A percentile compares a stretch with the other conserved stretches of the same genome.
These are phyloP conservation scores for Hypseocharis bilobata DNA, from an alignment of 441 rosid species.

Conservation along the genomic window DNA sequence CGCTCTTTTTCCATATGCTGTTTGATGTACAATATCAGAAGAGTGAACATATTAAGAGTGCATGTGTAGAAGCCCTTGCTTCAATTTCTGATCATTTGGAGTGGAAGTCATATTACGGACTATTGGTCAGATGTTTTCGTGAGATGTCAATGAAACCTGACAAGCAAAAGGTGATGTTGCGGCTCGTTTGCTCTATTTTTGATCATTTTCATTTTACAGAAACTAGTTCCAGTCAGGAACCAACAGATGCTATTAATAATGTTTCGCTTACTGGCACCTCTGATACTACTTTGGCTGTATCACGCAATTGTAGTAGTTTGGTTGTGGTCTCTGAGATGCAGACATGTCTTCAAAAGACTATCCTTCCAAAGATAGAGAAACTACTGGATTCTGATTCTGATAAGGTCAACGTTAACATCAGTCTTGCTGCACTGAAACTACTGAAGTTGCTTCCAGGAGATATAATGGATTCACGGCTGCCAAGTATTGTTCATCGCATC, in stretches of 20 bases:
- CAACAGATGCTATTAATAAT: conserved; percentile 18
- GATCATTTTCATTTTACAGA: conserved; percentile 64
- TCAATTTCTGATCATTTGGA: conserved; percentile 59
- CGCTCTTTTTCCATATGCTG: conserved; percentile 73
- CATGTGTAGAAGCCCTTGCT: conserved; percentile 73
- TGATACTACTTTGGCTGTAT: conserved; percentile 15
- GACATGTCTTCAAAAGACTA: conserved; percentile 45
- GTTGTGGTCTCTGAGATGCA: conserved; percentile 34
- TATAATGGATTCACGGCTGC: conserved; percentile 65
- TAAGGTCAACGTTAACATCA: conserved; percentile 56
- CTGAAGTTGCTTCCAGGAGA: conserved; percentile 83
- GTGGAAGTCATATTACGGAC: conserved; percentile 68
- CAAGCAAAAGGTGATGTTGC: conserved; percentile 60
- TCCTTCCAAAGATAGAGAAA: conserved; percentile 68
- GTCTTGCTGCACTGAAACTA: conserved; percentile 67
- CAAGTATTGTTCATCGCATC: conserved; percentile 62
- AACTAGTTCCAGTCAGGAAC: conserved; percentile 31
- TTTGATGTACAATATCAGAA: conserved; percentile 68
- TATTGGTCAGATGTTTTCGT: conserved; percentile 61
- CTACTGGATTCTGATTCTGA: conserved; percentile 53
- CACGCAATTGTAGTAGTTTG: conserved; percentile 21
- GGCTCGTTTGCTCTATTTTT: conserved; percentile 62
- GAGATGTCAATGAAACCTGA: conserved; percentile 53
- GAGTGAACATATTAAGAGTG: conserved; percentile 52
- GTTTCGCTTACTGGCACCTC: conserved; percentile 17